Conservation (phyloP, 768 basidiomycete species). For the Candolleomyces aberdarensis region DNA sequence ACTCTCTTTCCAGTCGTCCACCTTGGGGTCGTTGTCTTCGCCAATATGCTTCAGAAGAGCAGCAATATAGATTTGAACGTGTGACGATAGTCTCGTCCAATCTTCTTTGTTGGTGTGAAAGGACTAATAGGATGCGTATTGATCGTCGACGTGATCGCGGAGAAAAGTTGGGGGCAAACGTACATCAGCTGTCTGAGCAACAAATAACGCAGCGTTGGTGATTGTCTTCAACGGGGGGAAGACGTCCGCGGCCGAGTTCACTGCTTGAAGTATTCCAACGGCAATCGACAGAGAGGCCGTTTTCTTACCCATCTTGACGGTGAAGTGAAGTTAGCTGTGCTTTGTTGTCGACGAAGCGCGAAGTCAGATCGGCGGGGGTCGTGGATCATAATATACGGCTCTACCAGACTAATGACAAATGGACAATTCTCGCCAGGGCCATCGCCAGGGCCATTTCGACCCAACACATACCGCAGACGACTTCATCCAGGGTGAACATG, state of each 20-base stretch:
- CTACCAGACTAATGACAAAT: no score
- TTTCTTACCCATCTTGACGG: neutral
- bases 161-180: neutral
- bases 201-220: neutral
- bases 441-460: no score
- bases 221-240: neutral
- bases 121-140: neutral
- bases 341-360: no score
- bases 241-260: neutral
- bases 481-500: no score
- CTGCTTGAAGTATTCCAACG: neutral
- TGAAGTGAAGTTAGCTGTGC: no score
- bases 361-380: no score
- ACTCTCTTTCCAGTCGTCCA: neutral
- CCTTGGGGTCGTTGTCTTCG: neutral
- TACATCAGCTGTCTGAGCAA: neutral
- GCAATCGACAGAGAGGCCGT: neutral
- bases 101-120: neutral
- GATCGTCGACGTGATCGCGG: neutral
- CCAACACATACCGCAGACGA: no score
- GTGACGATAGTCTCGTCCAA: neutral
- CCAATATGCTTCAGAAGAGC: neutral
- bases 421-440: no score
- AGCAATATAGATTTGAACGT: neutral
- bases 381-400: no score